Percentiles rank a stretch among this genome's conserved stretches.
Evolutionary conservation across 1,139 yeast species (phyloP).

Genomic region (Kazachstania sp.): DNA sequence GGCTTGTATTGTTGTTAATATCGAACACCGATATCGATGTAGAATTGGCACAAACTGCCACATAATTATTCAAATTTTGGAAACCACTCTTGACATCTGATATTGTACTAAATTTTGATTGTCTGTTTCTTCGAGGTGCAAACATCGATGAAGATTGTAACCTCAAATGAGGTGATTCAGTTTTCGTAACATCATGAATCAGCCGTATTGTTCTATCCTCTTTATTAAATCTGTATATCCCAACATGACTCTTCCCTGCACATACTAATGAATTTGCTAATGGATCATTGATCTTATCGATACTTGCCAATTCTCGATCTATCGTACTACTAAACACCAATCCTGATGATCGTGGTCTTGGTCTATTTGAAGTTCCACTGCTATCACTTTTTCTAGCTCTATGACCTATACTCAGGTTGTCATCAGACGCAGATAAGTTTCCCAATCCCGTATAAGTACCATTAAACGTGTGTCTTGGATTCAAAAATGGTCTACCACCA

Average conservation of each 20-base stretch:
- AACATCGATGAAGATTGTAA: constrained; percentile 7
- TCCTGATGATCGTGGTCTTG: constrained; percentile 15
- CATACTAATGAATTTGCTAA: constrained; percentile 19
- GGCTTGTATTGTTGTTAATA: constrained; percentile 37
- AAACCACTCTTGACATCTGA: constrained; percentile 43
- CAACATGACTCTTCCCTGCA: constrained; percentile 30
- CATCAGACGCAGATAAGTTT: background rate
- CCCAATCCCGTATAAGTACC: background rate
- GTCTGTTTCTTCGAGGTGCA: constrained; percentile 17
- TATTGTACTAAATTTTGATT: constrained; percentile 40
- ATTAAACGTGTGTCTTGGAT: constrained; percentile 1
- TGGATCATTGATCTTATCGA: constrained; percentile 28
- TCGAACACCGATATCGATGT: constrained; percentile 44
- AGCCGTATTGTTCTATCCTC: constrained; percentile 16
- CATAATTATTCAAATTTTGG: constrained; percentile 34
- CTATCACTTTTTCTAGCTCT: background rate
- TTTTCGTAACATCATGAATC: constrained; percentile 18
- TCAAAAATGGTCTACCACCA: background rate
- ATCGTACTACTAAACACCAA: constrained; percentile 14
- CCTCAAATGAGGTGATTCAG: constrained; percentile 7
- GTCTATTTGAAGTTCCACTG: background rate
- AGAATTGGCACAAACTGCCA: constrained; percentile 41
- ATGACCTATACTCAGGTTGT: background rate
- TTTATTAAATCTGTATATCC: constrained; percentile 23
- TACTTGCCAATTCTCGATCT: constrained; percentile 26